Percentiles rank a stretch among this genome's conserved stretches.
phyloP scores from a whole-genome alignment of 768 basidiomycete species.

The Naganishia onofrii region DNA sequence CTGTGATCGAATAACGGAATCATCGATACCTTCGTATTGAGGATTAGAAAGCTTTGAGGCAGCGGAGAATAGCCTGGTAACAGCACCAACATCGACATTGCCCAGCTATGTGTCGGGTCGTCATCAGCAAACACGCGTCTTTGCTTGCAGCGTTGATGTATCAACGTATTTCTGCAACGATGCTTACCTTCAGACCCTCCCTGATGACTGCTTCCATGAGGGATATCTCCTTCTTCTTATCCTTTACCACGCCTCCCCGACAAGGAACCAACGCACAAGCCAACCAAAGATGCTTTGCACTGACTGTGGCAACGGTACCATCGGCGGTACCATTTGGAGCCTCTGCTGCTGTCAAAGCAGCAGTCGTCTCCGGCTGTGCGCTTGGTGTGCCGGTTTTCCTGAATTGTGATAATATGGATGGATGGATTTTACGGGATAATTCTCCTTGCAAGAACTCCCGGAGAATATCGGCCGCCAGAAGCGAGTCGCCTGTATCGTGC shows the following conservation, averaged over 20 bases:
- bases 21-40: slow-evolving; percentile 12
- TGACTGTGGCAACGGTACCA: slow-evolving; percentile 47
- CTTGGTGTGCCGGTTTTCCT: background rate
- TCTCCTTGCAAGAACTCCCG: slow-evolving; percentile 3
- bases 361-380: slow-evolving; percentile 33
- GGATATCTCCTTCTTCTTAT: slow-evolving; percentile 63
- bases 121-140: slow-evolving; percentile 4
- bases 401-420: slow-evolving; percentile 14
- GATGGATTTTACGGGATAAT: background rate
- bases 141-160: background rate
- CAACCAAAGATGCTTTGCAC: slow-evolving; percentile 65
- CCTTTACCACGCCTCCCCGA: slow-evolving; percentile 60
- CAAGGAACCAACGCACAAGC: slow-evolving; percentile 75
- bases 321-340: slow-evolving; percentile 48
- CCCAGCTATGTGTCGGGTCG: slow-evolving; percentile 40
- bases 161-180: background rate
- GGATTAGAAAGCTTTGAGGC: slow-evolving; percentile 8
- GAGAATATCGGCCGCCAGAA: slow-evolving; percentile 18
- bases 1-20: slow-evolving; percentile 5
- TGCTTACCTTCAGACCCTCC: slow-evolving; percentile 69
- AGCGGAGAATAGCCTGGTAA: slow-evolving; percentile 40
- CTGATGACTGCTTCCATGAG: slow-evolving; percentile 70
- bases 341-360: slow-evolving; percentile 59
- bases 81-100: slow-evolving; percentile 41
- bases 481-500: slow-evolving; percentile 13